phyloP scores from a whole-genome alignment of 2,329 filamentous ascomycete genomes.

The Neophaeococcomyces aloes region DNA sequence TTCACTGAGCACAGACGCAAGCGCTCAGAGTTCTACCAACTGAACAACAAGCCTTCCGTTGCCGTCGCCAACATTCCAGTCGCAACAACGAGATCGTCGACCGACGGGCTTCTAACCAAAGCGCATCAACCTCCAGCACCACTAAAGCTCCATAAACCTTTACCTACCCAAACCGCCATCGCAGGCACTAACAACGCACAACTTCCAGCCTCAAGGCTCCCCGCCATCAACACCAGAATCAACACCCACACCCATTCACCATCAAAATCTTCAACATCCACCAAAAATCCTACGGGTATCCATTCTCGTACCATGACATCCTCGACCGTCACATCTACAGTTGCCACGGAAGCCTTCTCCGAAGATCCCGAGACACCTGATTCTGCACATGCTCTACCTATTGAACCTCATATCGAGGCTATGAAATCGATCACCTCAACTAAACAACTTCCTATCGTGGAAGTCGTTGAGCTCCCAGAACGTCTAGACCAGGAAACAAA shows the following conservation, averaged over 20 bases:
- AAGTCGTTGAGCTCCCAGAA: slow-evolving; percentile 9
- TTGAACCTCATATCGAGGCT: too few relatives aligned
- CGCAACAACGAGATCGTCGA: slow-evolving; percentile 5
- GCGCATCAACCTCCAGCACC: slow-evolving; percentile 3
- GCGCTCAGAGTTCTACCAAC: slow-evolving; percentile 20
- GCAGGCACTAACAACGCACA: too few relatives aligned
- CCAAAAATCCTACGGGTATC: neutral
- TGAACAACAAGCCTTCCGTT: slow-evolving; percentile 9
- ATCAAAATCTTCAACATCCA: neutral
- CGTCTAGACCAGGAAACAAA: slow-evolving; percentile 6
- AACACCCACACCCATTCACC: neutral
- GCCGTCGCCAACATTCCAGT: slow-evolving; percentile 13
- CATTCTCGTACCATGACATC: slow-evolving; percentile 15
- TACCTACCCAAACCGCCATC: neutral
- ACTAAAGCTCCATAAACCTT: slow-evolving; percentile 6
- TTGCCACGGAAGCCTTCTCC: slow-evolving; percentile 16
- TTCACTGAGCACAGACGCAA: slow-evolving; percentile 20
- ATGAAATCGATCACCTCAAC: slow-evolving; percentile 13
- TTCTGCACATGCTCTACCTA: too few relatives aligned
- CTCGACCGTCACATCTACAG: slow-evolving; percentile 19
- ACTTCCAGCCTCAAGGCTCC: too few relatives aligned
- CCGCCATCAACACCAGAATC: neutral
- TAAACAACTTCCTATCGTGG: slow-evolving; percentile 10
- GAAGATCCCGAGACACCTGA: slow-evolving; percentile 7
- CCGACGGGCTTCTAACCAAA: slow-evolving; percentile 13